Percentiles rank a stretch among this genome's conserved stretches.
phyloP scores from a whole-genome alignment of 2,329 filamentous ascomycete genomes.

The Neofusicoccum sp. region DNA sequence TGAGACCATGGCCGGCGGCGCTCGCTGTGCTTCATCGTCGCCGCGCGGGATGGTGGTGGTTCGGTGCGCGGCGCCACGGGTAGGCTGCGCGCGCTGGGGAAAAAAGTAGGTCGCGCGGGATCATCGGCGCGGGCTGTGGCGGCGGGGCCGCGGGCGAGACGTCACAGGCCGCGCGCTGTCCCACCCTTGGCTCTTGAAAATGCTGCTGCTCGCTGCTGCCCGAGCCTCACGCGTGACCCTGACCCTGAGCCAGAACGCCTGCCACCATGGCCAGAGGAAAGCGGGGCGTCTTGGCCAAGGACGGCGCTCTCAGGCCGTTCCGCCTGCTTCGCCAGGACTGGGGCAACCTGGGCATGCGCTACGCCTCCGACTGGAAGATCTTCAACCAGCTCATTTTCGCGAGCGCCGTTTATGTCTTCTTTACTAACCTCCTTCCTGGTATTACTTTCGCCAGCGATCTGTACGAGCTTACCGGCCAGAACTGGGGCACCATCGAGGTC shows the following conservation, averaged over 20 bases:
- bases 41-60: neutral
- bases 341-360: constrained; percentile 29
- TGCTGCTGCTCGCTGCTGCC: neutral
- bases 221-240: neutral
- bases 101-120: neutral
- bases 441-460: constrained; percentile 67
- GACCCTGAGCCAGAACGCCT: neutral
- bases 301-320: constrained; percentile 31
- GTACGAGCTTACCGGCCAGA: constrained; percentile 60
- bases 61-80: neutral
- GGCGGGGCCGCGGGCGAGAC: neutral
- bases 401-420: constrained; percentile 65
- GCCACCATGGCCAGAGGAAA: constrained; percentile 4
- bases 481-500: constrained; percentile 66
- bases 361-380: constrained; percentile 36
- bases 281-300: constrained; percentile 21
- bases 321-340: constrained; percentile 33
- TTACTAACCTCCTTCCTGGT: constrained; percentile 64
- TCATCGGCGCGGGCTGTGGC: neutral
- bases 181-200: neutral
- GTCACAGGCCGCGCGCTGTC: neutral
- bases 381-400: constrained; percentile 66
- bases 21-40: neutral
- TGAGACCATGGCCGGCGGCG: constrained; percentile 28
- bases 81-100: neutral